Evolutionary conservation across 2,329 filamentous ascomycete species (phyloP), one percentile per base, ranked within the genome.

Genomic region (Thermothelomyces thermophilus): DNA sequence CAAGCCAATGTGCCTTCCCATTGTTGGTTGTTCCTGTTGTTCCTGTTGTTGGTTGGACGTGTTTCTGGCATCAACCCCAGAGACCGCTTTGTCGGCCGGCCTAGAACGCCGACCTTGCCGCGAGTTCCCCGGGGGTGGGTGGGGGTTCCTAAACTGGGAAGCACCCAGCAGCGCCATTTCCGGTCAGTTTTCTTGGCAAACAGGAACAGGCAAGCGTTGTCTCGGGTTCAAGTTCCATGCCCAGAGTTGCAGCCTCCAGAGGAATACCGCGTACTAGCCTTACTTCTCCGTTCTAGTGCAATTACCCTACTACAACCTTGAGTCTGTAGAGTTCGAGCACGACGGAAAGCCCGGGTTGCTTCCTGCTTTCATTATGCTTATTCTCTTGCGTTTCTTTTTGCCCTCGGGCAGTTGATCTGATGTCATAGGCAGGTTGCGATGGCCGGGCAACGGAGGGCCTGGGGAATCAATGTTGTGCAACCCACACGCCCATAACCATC

Each of bases 31-130:
- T n/a, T n/a, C 44, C 19, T 46, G 22, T 49, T 52, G 45, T 48
- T 33, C 46, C 45, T 46, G 28, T 36, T 46, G 3, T 31, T n/a
- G 41, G 16, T 31, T 43, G 46, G 48, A 44, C 44, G 35, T 51
- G 50, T 48, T 53, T 51, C 41, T 35, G 30, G 48, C 17, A 30
- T 14, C 22, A 37, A 43, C 44, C n/a, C 39, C 13, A 14, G 17
- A 46, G 48, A 49, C 46, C 46, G 30, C 45, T 31, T 28, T 43
- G 22, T 41, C 44, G 53, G 40, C 53, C 50, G 53, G 46, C 50
- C 50, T 6, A 31, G 20, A 50, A 24, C 33, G 41, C 33, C 22
- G 43, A 20, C 53, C 53, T 26, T 17, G 28, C 28, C 19, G 47
- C 6, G 49, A 20, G 44, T 51, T 43, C 35, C 2, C 9, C 14